Base-by-base conservation (phyloP, 768 basidiomycete genomes). In the Agrocybe pediades region DNA sequence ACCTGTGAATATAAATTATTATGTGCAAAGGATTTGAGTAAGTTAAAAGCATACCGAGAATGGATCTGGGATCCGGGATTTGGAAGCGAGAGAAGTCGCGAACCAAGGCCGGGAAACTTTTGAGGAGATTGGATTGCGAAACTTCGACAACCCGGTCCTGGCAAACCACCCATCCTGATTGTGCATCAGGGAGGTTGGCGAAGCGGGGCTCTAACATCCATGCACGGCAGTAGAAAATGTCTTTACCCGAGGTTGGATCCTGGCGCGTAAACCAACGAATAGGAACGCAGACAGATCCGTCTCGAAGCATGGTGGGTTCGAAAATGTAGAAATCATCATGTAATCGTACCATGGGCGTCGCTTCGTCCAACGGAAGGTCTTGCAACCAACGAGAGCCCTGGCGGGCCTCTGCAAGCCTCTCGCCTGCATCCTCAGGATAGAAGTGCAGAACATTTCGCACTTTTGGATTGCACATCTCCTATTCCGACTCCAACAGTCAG, bases 221-320 rank as follows among this genome's bases (percentile, higher is more conserved):
- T 1, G 45, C 51, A 20, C 40, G 23, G 0, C 17, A 54, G 54
- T 21, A 46, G 16, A 58, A 43, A 15, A 7, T 3, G 15, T 15
- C 15, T 30, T 30, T 30, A 30, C 15, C 15, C 15, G 29, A 30
- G 29, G 29, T 15, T n/a, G n/a, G n/a, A 13, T 49, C 48, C 15
- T 45, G 20, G 8, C 48, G 25, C 2, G 27, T 44, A 19, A 62
- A 62, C 61, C 57, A 62, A 0, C 57, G 49, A 26, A 26, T 20
- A 3, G 58, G 61, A 2, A 62, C 43, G 16, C 52, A 54, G n/a
- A 55, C 5, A 2, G 25, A 2, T 16, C 24, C 21, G n/a, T 53
- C 33, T 9, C 6, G 40, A 5, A 62, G 26, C 30, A 62, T 15
- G 5, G 11, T n/a, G 11, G 33, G 33, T 13, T 36, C 33, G 33